A percentile compares a stretch with the other conserved stretches of the same genome.
These are phyloP conservation scores for Aphanomyces euteiches DNA, from an alignment of 352 stramenopile species.

Conservation along the genomic window DNA sequence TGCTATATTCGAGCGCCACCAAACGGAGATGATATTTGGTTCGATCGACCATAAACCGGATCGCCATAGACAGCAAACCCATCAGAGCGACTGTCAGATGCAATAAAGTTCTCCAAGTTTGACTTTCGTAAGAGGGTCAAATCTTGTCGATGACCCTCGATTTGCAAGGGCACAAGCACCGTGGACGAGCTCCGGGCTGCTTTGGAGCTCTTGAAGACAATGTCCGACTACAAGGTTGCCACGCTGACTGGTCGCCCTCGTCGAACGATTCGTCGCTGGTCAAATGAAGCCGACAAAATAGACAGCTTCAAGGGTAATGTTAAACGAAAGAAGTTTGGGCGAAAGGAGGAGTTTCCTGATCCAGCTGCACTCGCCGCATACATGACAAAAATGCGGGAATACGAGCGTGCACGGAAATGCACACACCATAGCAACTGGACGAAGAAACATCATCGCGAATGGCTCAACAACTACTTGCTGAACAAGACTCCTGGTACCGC, in stretches of 20 bases:
- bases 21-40: no score
- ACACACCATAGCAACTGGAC: constrained; percentile 11
- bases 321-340: background rate
- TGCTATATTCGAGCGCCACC: no score
- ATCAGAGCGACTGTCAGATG: no score
- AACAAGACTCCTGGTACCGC: constrained; percentile 28
- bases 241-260: background rate
- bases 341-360: background rate
- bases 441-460: constrained; percentile 15
- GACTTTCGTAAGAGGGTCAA: no score
- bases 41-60: no score
- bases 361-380: background rate
- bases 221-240: constrained; percentile 4
- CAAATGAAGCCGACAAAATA: background rate
- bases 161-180: no score
- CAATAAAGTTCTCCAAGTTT: no score
- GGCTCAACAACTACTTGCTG: constrained; percentile 24
- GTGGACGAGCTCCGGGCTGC: background rate
- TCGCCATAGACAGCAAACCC: no score
- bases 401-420: background rate
- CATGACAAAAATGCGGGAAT: background rate
- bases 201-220: background rate
- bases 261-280: background rate
- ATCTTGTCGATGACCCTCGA: no score
- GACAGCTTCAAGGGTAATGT: background rate